Conservation (phyloP, 2,329 filamentous ascomycete genomes). For the Exophiala phaeomuriformis region DNA sequence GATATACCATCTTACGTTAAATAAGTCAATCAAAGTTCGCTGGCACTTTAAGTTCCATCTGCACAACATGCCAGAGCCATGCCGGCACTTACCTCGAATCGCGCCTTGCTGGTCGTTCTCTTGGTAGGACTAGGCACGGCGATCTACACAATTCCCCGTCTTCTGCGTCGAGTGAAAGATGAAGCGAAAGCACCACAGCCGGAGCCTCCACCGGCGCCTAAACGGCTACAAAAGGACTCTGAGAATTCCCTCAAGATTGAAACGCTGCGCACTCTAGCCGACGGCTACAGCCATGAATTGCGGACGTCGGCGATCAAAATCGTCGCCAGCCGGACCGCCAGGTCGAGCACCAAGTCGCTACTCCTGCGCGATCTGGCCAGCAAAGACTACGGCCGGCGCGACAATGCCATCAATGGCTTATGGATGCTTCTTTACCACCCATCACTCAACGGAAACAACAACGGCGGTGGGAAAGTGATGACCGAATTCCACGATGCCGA, state of each 20-base stretch:
- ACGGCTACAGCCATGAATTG: conserved; percentile 66
- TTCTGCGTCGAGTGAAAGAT: conserved; percentile 17
- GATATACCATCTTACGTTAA: no score
- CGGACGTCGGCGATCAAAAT: conserved; percentile 53
- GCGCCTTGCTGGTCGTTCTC: conserved; percentile 8
- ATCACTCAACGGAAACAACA: conserved; percentile 5
- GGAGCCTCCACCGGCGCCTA: conserved; percentile 11
- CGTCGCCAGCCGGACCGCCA: conserved; percentile 40
- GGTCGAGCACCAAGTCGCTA: conserved; percentile 35
- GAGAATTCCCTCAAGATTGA: conserved; percentile 34
- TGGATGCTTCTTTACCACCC: conserved; percentile 35
- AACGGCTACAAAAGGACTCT: conserved; percentile 20
- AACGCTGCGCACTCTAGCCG: conserved; percentile 60
- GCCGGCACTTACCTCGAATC: conserved; percentile 16
- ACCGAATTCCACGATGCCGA: conserved; percentile 14
- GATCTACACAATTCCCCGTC: conserved; percentile 7
- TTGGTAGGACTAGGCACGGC: conserved; percentile 13
- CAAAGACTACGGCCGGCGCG: conserved; percentile 33
- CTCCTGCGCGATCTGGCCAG: conserved; percentile 38
- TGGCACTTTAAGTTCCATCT: no score
- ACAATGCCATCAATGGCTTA: conserved; percentile 39
- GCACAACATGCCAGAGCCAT: no score
- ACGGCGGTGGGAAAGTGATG: background rate
- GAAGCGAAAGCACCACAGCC: conserved; percentile 13
- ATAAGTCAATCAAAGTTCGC: no score